Percentiles rank a stretch among this genome's conserved stretches.
These are phyloP conservation scores for Jacaranda copaia DNA, from an alignment of 257 asterid species.

Conservation along the genomic window DNA sequence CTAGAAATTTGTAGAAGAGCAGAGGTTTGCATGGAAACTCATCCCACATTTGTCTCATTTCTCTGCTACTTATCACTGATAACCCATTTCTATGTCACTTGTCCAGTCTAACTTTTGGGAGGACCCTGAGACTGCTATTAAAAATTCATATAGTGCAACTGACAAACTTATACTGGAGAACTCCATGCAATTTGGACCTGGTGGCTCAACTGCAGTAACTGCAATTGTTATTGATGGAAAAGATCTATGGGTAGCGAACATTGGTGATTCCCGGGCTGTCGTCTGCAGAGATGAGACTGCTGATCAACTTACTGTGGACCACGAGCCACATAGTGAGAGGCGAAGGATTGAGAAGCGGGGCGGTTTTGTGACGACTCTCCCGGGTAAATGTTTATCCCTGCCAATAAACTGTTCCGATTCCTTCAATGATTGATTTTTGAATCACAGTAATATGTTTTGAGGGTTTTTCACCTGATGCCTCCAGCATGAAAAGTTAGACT, in stretches of 20 bases:
- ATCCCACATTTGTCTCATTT: background rate
- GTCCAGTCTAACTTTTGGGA: constrained; percentile 77
- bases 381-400: constrained; percentile 50
- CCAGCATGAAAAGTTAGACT: constrained; percentile 36
- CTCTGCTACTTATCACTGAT: constrained; percentile 12
- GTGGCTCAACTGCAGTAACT: constrained; percentile 90
- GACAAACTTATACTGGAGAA: constrained; percentile 70
- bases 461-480: constrained; percentile 33
- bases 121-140: constrained; percentile 68
- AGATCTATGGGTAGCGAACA: constrained; percentile 80
- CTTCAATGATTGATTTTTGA: constrained; percentile 2
- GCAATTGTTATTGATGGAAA: constrained; percentile 80
- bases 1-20: background rate
- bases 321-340: constrained; percentile 74
- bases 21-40: background rate
- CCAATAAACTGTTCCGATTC: background rate
- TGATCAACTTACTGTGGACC: constrained; percentile 79
- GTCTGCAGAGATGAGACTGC: constrained; percentile 62
- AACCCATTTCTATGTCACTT: constrained; percentile 18
- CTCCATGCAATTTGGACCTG: constrained; percentile 75
- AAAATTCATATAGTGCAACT: constrained; percentile 62
- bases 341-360: constrained; percentile 73
- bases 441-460: background rate
- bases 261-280: constrained; percentile 87
- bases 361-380: constrained; percentile 77